A percentile compares a stretch with the other conserved stretches of the same genome.
phyloP scores from a whole-genome alignment of 2,329 filamentous ascomycete genomes.

The Pseudodiploospora longispora region DNA sequence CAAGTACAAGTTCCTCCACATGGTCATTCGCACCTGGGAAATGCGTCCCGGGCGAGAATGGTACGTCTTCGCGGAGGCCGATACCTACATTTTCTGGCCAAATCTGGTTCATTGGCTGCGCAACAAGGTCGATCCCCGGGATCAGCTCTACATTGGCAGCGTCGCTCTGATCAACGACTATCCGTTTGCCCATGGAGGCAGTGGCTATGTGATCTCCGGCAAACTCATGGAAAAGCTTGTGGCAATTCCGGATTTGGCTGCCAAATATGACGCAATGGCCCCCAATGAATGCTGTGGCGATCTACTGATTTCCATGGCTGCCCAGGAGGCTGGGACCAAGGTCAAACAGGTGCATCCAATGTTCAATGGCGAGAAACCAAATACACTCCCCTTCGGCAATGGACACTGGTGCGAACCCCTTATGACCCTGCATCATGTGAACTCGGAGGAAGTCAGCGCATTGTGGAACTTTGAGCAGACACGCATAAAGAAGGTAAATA shows the following conservation, averaged over 20 bases:
- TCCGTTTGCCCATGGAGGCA: conserved; percentile 49
- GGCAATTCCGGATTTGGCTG: conserved; percentile 33
- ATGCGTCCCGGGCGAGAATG: conserved; percentile 45
- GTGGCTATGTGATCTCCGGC: conserved; percentile 47
- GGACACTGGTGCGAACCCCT: conserved; percentile 49
- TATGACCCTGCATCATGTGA: conserved; percentile 50
- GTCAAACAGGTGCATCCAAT: conserved; percentile 41
- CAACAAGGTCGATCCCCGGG: conserved; percentile 31
- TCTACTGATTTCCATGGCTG: conserved; percentile 38
- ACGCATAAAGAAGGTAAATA: conserved; percentile 32
- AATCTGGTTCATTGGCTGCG: conserved; percentile 44
- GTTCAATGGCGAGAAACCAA: conserved; percentile 49
- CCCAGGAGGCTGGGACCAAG: conserved; percentile 35
- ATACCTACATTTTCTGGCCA: conserved; percentile 49
- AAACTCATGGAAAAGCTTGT: conserved; percentile 42
- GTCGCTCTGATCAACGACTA: conserved; percentile 36
- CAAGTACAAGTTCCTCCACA: conserved; percentile 55
- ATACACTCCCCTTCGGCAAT: conserved; percentile 38
- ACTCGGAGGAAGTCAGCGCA: conserved; percentile 40
- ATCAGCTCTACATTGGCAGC: conserved; percentile 44
- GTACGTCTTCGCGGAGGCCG: conserved; percentile 53
- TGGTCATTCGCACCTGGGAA: conserved; percentile 47
- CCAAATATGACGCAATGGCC: conserved; percentile 38
- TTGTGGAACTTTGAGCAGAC: conserved; percentile 48
- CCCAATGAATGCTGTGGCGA: conserved; percentile 43